Conservation (phyloP, 2,329 filamentous ascomycete species). For the Cercospora janseana region DNA sequence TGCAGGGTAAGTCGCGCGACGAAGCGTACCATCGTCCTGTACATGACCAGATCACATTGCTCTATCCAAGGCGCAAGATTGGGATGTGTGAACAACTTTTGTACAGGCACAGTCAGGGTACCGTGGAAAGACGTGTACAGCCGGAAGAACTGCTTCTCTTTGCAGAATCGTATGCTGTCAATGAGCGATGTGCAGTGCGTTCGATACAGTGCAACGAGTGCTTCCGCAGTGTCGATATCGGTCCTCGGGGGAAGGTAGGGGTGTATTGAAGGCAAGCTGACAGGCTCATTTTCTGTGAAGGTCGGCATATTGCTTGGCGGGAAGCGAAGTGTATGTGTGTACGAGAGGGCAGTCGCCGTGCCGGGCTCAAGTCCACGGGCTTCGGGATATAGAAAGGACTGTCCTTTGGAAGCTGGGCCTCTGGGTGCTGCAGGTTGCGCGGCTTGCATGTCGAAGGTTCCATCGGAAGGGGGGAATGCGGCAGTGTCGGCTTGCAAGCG, state of each 20-base stretch:
- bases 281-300: constrained; percentile 64
- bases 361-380: constrained; percentile 43
- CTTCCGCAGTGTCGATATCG: constrained; percentile 81
- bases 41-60: constrained; percentile 91
- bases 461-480: constrained; percentile 44
- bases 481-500: constrained; percentile 50
- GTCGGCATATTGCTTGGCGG: constrained; percentile 56
- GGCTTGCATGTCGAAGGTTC: constrained; percentile 32
- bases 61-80: constrained; percentile 88
- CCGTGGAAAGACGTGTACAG: constrained; percentile 94
- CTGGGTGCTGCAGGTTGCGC: constrained; percentile 34
- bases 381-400: constrained; percentile 49
- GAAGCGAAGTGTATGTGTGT: constrained; percentile 63
- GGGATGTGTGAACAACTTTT: constrained; percentile 82
- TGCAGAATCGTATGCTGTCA: constrained; percentile 93
- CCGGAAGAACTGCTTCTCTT: constrained; percentile 94
- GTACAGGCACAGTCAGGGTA: constrained; percentile 92
- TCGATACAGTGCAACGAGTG: constrained; percentile 81
- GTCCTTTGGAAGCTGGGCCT: constrained; percentile 44
- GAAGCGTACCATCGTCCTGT: constrained; percentile 94
- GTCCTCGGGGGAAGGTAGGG: constrained; percentile 76
- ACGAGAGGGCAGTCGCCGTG: constrained; percentile 51
- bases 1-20: constrained; percentile 85
- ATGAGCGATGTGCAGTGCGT: constrained; percentile 94
- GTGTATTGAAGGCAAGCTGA: constrained; percentile 82